Percentiles rank a stretch among this genome's conserved stretches.
Conservation (phyloP, 306 rosid genomes). For the Cicer bijugum region DNA sequence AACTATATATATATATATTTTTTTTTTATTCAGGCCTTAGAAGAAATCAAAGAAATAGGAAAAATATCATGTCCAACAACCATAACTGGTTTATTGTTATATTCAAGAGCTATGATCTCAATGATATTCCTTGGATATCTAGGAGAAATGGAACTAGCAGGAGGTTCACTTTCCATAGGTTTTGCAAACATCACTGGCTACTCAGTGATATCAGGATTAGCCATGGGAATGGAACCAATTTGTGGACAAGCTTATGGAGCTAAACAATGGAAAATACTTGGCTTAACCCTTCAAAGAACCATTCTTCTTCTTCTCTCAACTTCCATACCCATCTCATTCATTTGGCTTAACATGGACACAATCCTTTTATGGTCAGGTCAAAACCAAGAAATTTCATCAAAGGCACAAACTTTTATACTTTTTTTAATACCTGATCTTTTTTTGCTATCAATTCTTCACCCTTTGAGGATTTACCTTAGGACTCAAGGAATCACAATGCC, state of each 20-base stretch:
- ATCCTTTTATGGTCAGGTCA: constrained; percentile 92
- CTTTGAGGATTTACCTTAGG: constrained; percentile 82
- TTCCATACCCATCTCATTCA: constrained; percentile 82
- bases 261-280: constrained; percentile 84
- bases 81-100: constrained; percentile 73
- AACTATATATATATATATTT: background rate
- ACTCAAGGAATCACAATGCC: constrained; percentile 85
- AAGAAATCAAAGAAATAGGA: constrained; percentile 85
- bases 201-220: constrained; percentile 94
- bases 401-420: constrained; percentile 74
- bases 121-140: constrained; percentile 95
- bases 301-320: constrained; percentile 78
- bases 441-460: constrained; percentile 89
- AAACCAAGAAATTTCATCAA: constrained; percentile 76
- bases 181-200: constrained; percentile 99
- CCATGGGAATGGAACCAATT: constrained; percentile 99
- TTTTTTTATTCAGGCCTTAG: constrained; percentile 60
- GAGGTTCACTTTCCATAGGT: constrained; percentile 92
- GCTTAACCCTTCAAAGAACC: constrained; percentile 83
- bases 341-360: constrained; percentile 81
- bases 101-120: constrained; percentile 94
- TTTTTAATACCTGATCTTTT: constrained; percentile 86
- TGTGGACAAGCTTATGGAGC: constrained; percentile 98
- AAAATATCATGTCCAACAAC: constrained; percentile 83
- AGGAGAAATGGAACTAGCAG: constrained; percentile 93